These are phyloP conservation scores for Plasmodium gaboni DNA, from an alignment of 169 alveolate species.

Conservation along the genomic window DNA sequence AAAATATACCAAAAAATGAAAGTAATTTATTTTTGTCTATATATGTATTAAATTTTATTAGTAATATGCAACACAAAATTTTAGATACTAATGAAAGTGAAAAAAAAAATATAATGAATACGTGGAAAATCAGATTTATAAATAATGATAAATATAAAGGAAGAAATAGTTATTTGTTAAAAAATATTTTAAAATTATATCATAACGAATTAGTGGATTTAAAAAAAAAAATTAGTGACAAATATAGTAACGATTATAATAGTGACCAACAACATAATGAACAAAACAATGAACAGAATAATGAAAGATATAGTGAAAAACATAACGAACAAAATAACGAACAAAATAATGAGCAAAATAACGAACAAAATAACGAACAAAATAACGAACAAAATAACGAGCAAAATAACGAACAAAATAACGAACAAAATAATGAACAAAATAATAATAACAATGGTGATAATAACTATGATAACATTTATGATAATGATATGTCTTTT, in stretches of 20 bases:
- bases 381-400: too few relatives aligned
- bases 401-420: too few relatives aligned
- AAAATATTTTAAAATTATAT: slow-evolving; percentile 39
- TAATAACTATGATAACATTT: background rate
- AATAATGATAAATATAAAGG: slow-evolving; percentile 56
- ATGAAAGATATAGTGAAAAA: background rate
- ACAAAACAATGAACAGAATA: background rate
- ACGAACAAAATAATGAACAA: too few relatives aligned
- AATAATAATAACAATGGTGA: too few relatives aligned
- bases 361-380: too few relatives aligned
- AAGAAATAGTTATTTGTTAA: slow-evolving; percentile 47
- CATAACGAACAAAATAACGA: too few relatives aligned
- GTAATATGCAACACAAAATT: slow-evolving; percentile 48
- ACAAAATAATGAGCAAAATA: too few relatives aligned
- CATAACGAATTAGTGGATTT: slow-evolving; percentile 41
- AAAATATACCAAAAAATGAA: slow-evolving; percentile 33
- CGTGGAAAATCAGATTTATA: slow-evolving; percentile 68
- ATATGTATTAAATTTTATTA: slow-evolving; percentile 45
- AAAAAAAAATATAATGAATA: slow-evolving; percentile 7
- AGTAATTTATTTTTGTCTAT: slow-evolving; percentile 24
- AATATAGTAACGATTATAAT: background rate
- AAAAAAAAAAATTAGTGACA: slow-evolving; percentile 22
- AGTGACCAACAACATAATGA: background rate
- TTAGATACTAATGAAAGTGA: background rate
- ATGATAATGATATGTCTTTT: slow-evolving; percentile 6